A percentile compares a stretch with the other conserved stretches of the same genome.
phyloP scores from a whole-genome alignment of 2,329 filamentous ascomycete species.

The Arthroderma sp. region DNA sequence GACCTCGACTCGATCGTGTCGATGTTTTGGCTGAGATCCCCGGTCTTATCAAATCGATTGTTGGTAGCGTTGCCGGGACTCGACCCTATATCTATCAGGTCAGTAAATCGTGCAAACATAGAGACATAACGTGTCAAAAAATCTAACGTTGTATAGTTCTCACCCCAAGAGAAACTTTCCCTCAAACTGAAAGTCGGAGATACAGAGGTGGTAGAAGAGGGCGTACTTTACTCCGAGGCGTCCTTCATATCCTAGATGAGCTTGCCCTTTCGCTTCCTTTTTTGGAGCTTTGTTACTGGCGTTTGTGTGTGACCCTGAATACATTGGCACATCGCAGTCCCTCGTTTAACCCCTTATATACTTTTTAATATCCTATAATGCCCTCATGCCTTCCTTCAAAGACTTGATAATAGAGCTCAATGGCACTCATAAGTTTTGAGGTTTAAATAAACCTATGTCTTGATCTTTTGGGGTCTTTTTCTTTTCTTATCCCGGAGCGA shows the following conservation, averaged over 20 bases:
- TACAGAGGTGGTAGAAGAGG: slow-evolving; percentile 63
- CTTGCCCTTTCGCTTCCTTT: neutral
- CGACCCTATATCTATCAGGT: slow-evolving; percentile 98
- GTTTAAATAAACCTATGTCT: no score
- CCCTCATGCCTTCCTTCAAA: no score
- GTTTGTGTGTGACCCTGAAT: slow-evolving; percentile 4
- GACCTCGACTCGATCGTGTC: slow-evolving; percentile 61
- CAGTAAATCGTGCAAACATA: slow-evolving; percentile 16
- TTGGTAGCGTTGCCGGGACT: slow-evolving; percentile 74
- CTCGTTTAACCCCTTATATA: no score
- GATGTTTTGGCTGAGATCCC: slow-evolving; percentile 97
- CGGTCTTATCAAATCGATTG: slow-evolving; percentile 87
- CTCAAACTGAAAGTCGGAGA: slow-evolving; percentile 80
- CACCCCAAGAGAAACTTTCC: slow-evolving; percentile 49
- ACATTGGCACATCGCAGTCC: no score
- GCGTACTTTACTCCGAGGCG: slow-evolving; percentile 70
- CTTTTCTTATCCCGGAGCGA: no score
- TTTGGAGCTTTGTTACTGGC: slow-evolving; percentile 9
- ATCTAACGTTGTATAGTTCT: slow-evolving; percentile 44
- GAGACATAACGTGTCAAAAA: neutral
- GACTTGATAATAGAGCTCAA: no score
- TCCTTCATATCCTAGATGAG: slow-evolving; percentile 69
- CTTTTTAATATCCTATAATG: no score
- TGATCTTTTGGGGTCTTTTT: no score
- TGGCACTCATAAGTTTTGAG: no score